A percentile compares a stretch with the other conserved stretches of the same genome.
phyloP scores from a whole-genome alignment of 2,329 filamentous ascomycete species.

The Ophiostoma triangulosporum region DNA sequence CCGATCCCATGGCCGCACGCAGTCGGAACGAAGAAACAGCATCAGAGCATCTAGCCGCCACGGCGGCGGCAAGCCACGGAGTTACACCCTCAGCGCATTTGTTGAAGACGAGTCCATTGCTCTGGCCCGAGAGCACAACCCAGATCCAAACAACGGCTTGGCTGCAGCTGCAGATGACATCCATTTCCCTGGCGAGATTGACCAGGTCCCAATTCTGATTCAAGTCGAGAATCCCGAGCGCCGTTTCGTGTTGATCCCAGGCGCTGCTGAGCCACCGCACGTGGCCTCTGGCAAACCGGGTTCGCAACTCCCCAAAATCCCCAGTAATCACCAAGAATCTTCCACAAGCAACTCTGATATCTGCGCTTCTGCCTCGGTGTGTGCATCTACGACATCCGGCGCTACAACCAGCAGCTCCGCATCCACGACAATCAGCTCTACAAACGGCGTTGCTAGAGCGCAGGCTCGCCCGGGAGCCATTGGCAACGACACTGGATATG shows the following conservation, averaged over 20 bases:
- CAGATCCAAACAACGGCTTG: constrained; percentile 5
- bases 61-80: constrained; percentile 2
- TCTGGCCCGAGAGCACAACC: constrained; percentile 45
- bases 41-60: not conserved
- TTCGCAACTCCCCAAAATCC: not conserved
- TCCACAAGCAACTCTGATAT: not conserved
- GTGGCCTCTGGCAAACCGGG: not conserved
- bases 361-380: not conserved
- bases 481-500: constrained; percentile 17
- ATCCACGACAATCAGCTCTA: not conserved
- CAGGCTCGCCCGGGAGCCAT: not conserved
- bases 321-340: not conserved
- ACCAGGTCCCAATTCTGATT: constrained; percentile 55
- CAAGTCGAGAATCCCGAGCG: constrained; percentile 53
- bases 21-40: no score
- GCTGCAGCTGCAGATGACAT: constrained; percentile 22
- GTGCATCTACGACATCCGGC: constrained; percentile 5
- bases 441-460: not conserved
- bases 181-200: constrained; percentile 49
- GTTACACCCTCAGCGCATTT: constrained; percentile 46
- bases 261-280: constrained; percentile 7
- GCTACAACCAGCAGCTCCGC: not conserved
- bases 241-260: constrained; percentile 47
- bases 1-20: constrained; percentile 2
- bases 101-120: constrained; percentile 57